Conservation (phyloP, 768 basidiomycete species). For the Pisolithus orientalis region DNA sequence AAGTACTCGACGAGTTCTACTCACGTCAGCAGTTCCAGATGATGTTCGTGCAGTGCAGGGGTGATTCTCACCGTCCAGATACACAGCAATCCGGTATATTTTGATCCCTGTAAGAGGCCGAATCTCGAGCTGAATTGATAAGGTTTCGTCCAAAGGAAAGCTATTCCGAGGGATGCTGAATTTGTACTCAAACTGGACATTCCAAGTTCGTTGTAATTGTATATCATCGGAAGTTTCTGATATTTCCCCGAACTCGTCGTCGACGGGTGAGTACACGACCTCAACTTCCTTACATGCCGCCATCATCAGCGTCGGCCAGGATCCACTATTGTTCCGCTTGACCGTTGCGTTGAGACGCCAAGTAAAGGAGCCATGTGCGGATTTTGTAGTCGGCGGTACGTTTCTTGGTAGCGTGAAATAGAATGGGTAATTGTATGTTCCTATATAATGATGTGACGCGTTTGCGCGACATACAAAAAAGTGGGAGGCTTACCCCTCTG, state of each 20-base stretch:
- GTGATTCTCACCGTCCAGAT: conserved; percentile 69
- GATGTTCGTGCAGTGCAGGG: neutral
- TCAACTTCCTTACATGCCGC: conserved; percentile 64
- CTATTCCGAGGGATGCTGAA: conserved; percentile 68
- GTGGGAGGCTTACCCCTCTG: conserved; percentile 55
- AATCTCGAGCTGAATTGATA: conserved; percentile 76
- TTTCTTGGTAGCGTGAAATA: conserved; percentile 79
- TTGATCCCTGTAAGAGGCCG: conserved; percentile 82
- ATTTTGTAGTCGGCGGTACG: conserved; percentile 70
- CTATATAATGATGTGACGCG: conserved; percentile 48
- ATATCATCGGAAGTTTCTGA: conserved; percentile 74
- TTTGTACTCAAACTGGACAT: conserved; percentile 77
- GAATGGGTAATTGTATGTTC: conserved; percentile 91
- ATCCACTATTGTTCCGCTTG: conserved; percentile 63
- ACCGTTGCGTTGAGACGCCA: conserved; percentile 82
- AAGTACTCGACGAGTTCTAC: conserved; percentile 76
- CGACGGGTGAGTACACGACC: conserved; percentile 63
- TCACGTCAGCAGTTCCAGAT: neutral
- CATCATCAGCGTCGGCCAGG: conserved; percentile 64
- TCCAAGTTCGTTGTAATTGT: conserved; percentile 86
- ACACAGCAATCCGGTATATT: conserved; percentile 64
- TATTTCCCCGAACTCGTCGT: conserved; percentile 55
- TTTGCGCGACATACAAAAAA: conserved; percentile 38
- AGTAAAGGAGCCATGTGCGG: conserved; percentile 66
- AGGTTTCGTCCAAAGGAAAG: conserved; percentile 75